phyloP scores from a whole-genome alignment of 2,329 filamentous ascomycete species.

The Furcasterigmium sp. region DNA sequence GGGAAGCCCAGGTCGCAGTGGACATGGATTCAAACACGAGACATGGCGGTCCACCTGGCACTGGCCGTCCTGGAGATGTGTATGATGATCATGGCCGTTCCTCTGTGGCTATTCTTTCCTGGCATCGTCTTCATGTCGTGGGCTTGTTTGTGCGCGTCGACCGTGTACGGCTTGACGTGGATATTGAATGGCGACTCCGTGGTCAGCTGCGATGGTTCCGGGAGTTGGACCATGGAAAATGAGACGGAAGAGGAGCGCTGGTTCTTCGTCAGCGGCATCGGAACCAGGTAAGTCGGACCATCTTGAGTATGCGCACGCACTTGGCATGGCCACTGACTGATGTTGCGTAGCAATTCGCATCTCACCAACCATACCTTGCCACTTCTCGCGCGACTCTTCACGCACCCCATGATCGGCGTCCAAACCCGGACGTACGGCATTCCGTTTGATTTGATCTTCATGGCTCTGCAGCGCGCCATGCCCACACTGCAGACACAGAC shows the following conservation, averaged over 20 bases:
- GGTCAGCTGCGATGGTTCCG: slow-evolving; percentile 13
- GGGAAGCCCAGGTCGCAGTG: not conserved
- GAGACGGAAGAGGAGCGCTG: slow-evolving; percentile 23
- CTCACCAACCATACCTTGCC: slow-evolving; percentile 24
- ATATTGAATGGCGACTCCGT: slow-evolving; percentile 20
- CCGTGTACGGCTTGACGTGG: slow-evolving; percentile 19
- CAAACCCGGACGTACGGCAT: slow-evolving; percentile 45
- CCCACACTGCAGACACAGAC: slow-evolving; percentile 19
- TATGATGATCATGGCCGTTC: slow-evolving; percentile 17
- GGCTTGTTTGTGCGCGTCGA: slow-evolving; percentile 14
- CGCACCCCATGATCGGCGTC: slow-evolving; percentile 40
- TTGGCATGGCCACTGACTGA: not conserved
- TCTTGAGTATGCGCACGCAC: not conserved
- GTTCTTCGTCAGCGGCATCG: slow-evolving; percentile 28
- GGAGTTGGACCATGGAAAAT: slow-evolving; percentile 19
- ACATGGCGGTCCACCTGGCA: slow-evolving; percentile 16
- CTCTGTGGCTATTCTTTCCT: slow-evolving; percentile 23
- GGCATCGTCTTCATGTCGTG: slow-evolving; percentile 21
- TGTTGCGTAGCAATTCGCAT: slow-evolving; percentile 4
- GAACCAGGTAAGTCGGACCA: slow-evolving; percentile 19
- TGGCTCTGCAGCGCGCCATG: slow-evolving; percentile 24
- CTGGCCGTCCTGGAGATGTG: slow-evolving; percentile 18
- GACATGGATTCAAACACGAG: slow-evolving; percentile 5
- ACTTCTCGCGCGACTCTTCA: slow-evolving; percentile 27
- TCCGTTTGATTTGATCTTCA: slow-evolving; percentile 42